These are phyloP conservation scores for Cicer arietinum DNA, from an alignment of 306 rosid species.

Conservation along the genomic window DNA sequence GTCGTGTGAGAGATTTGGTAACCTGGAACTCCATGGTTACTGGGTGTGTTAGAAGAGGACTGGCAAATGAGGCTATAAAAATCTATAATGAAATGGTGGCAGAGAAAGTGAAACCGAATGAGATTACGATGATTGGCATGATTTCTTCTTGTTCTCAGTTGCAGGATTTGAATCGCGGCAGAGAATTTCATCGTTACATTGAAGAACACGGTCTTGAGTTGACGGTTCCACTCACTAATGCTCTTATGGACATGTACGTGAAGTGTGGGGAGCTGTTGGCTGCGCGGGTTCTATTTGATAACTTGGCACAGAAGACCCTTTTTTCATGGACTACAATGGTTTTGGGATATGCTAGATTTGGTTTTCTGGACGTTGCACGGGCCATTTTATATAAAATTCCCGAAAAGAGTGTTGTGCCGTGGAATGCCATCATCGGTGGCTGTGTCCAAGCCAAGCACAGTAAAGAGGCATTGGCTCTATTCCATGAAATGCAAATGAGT, in stretches of 20 bases:
- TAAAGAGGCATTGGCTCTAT: constrained; percentile 76
- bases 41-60: constrained; percentile 72
- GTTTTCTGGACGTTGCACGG: constrained; percentile 64
- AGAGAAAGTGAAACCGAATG: constrained; percentile 66
- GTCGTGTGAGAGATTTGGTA: constrained; percentile 74
- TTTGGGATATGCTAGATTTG: constrained; percentile 75
- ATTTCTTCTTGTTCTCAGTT: constrained; percentile 78
- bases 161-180: constrained; percentile 65
- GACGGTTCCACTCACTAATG: constrained; percentile 70
- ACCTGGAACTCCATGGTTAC: constrained; percentile 85
- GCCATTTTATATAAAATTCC: constrained; percentile 65
- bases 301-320: constrained; percentile 63
- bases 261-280: constrained; percentile 70
- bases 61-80: constrained; percentile 59
- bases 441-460: constrained; percentile 72
- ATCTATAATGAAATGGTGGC: constrained; percentile 63
- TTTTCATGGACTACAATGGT: constrained; percentile 83
- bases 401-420: constrained; percentile 71
- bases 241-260: constrained; percentile 80
- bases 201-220: constrained; percentile 54
- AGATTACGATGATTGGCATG: constrained; percentile 80
- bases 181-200: constrained; percentile 57
- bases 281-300: constrained; percentile 60
- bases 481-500: constrained; percentile 80
- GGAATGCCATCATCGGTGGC: constrained; percentile 89